Percentiles rank a stretch among this genome's conserved stretches.
Conservation (phyloP, 106 monocot genomes). For the Xerophyta viscosa region DNA sequence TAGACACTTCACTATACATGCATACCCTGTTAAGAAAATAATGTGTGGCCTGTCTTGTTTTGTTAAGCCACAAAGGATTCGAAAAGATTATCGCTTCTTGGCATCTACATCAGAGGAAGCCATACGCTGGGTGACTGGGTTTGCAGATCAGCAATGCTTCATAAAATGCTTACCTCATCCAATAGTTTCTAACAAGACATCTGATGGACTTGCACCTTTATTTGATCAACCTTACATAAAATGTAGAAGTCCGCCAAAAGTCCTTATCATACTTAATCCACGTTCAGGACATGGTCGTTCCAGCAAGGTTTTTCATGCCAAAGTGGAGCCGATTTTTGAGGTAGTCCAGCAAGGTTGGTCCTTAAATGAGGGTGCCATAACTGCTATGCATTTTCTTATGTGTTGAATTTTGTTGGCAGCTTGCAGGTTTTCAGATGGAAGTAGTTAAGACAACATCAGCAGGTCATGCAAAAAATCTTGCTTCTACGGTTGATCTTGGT, state of each 20-base stretch:
- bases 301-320: slow-evolving; percentile 79
- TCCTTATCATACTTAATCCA: slow-evolving; percentile 92
- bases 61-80: slow-evolving; percentile 50
- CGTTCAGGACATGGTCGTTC: slow-evolving; percentile 95
- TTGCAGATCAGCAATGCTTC: slow-evolving; percentile 83
- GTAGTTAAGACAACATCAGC: slow-evolving; percentile 85
- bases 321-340: slow-evolving; percentile 96
- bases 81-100: slow-evolving; percentile 74
- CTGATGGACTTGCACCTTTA: slow-evolving; percentile 39
- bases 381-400: slow-evolving; percentile 4
- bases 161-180: slow-evolving; percentile 84
- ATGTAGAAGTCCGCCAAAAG: slow-evolving; percentile 65
- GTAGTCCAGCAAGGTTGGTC: slow-evolving; percentile 28
- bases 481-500: slow-evolving; percentile 81
- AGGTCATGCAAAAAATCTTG: slow-evolving; percentile 89
- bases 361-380: no score
- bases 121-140: slow-evolving; percentile 66
- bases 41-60: slow-evolving; percentile 51
- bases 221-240: slow-evolving; percentile 72
- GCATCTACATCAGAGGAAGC: slow-evolving; percentile 81
- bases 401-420: slow-evolving; percentile 32
- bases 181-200: slow-evolving; percentile 43
- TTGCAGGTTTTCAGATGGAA: slow-evolving; percentile 93
- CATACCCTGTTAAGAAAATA: slow-evolving; percentile 58
- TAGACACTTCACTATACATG: slow-evolving; percentile 72